phyloP scores from a whole-genome alignment of 2,329 filamentous ascomycete genomes.

The Aspergillus jensenii region DNA sequence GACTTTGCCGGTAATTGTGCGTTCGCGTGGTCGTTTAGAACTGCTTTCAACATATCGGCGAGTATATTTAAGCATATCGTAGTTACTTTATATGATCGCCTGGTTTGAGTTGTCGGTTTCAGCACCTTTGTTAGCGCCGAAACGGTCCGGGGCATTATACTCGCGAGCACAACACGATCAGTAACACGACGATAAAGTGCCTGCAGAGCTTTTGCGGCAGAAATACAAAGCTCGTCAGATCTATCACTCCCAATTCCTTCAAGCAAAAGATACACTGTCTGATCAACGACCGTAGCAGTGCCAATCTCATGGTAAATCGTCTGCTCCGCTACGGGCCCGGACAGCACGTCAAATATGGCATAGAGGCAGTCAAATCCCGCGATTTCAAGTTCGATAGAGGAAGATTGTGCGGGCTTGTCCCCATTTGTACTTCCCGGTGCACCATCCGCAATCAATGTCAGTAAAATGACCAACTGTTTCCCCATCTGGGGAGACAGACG shows the following conservation, averaged over 20 bases:
- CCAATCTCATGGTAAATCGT: constrained; percentile 52
- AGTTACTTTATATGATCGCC: constrained; percentile 64
- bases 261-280: constrained; percentile 76
- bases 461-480: constrained; percentile 80
- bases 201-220: constrained; percentile 65
- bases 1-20: constrained; percentile 23
- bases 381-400: constrained; percentile 71
- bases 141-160: constrained; percentile 82
- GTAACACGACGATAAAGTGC: constrained; percentile 64
- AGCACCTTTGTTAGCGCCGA: constrained; percentile 77
- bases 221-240: constrained; percentile 67
- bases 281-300: constrained; percentile 75
- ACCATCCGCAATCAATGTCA: constrained; percentile 78
- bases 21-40: constrained; percentile 47
- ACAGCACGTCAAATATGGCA: constrained; percentile 63
- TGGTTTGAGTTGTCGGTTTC: constrained; percentile 64
- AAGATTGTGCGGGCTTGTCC: constrained; percentile 26
- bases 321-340: constrained; percentile 45
- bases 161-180: constrained; percentile 74
- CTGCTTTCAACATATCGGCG: constrained; percentile 42
- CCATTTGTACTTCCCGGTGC: constrained; percentile 55
- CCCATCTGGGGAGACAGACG: constrained; percentile 70
- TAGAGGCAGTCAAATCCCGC: constrained; percentile 70
- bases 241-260: constrained; percentile 67
- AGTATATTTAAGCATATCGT: constrained; percentile 61